Evolutionary conservation across 495 filamentous ascomycete genomes (phyloP), one percentile per base, ranked within the genome.

Genomic region (Penicillium angulare): DNA sequence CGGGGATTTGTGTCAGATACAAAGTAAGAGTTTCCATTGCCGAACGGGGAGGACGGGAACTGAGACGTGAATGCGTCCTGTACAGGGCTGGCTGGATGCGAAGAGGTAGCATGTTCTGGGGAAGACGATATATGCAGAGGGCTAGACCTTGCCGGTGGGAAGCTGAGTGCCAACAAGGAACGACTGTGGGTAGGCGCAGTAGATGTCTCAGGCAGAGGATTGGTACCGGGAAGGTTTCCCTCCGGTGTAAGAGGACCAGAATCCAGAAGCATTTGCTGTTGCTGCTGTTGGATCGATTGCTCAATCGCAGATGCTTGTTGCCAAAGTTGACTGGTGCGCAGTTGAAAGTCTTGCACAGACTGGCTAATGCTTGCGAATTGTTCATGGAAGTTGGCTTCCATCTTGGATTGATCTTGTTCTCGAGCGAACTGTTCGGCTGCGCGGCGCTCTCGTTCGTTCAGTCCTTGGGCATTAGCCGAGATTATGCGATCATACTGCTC

Each of bases 401-500:
- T 63, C 17, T 80, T 80, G 3, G 72, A 67, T 17, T 86, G 79
- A 27, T 91, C 86, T 46, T 84, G 76, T 53, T 86, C 79, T 47
- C 83, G 75, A 12, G 76, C 77, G 43, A 82, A 80, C 50, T 85
- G 84, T 57, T 87, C 84, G 15, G 86, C 83, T 13, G 83, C 78
- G 35, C 84, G 84, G 21, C 86, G 84, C 55, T 88, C 85, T 56
- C 82, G 80, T 65, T 89, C 88, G 56, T 89, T 82, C 52, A 89
- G 74, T 7, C 84, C 87, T 45, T 88, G 82, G 18, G 79, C 81
- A 60, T 89, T 92, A 46, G 86, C 87, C 45, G 87, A 85, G 21
- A 82, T 79, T 45, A 95, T 87, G 50, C 84, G 82, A 39, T 89
- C 86, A 51, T 87, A 84, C 64, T 95, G 88, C 52, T 86, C 83